phyloP scores from a whole-genome alignment of 495 filamentous ascomycete genomes.

The Polyplosphaeria fusca region DNA sequence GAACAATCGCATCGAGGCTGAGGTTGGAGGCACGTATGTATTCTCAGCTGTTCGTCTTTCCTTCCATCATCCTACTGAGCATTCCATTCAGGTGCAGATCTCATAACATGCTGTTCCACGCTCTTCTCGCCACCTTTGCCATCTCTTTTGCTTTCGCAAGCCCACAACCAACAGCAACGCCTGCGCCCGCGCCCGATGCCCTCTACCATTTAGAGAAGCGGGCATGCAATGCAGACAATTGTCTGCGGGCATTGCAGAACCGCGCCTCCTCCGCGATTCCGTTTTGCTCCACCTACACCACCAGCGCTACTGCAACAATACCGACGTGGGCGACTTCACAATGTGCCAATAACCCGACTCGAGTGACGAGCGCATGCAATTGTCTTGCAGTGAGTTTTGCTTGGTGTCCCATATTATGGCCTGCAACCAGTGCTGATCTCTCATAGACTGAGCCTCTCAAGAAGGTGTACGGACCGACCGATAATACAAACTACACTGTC shows the following conservation, averaged over 20 bases:
- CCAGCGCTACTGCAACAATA: background rate
- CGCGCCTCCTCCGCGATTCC: background rate
- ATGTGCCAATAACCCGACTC: background rate
- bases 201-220: background rate
- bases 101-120: too few relatives aligned
- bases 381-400: background rate
- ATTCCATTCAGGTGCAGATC: too few relatives aligned
- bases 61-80: too few relatives aligned
- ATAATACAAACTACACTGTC: background rate
- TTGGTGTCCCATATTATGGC: too few relatives aligned
- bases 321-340: background rate
- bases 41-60: too few relatives aligned
- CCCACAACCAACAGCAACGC: background rate
- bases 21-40: too few relatives aligned
- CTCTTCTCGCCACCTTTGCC: background rate
- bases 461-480: background rate
- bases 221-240: background rate
- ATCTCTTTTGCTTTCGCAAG: background rate
- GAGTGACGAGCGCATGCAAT: background rate
- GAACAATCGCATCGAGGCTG: too few relatives aligned
- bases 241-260: background rate
- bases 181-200: too few relatives aligned
- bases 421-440: too few relatives aligned
- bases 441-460: background rate
- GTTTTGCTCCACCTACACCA: background rate